Percentiles rank a stretch among this genome's conserved stretches.
These are phyloP conservation scores for Mitosporidium daphniae DNA, from an alignment of 371 early-diverging fungal genomes.

Conservation along the genomic window DNA sequence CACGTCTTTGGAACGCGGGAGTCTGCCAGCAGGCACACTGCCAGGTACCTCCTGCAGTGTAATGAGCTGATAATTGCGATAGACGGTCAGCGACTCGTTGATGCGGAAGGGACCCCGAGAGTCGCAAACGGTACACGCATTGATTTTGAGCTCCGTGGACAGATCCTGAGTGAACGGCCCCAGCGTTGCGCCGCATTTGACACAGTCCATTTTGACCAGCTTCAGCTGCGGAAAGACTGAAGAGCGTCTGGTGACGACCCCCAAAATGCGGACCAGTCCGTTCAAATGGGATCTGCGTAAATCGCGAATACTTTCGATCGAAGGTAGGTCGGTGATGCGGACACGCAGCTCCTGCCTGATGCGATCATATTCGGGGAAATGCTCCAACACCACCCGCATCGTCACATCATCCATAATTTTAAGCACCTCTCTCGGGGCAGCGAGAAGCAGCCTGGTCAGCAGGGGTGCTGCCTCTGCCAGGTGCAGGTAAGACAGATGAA, in stretches of 20 bases:
- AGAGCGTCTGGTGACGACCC: constrained; percentile 78
- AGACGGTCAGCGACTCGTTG: constrained; percentile 40
- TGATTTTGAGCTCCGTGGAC: constrained; percentile 36
- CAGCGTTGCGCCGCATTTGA: constrained; percentile 57
- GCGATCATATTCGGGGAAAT: constrained; percentile 64
- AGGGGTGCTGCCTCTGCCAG: constrained; percentile 26
- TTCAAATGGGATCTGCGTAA: constrained; percentile 56
- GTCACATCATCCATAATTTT: constrained; percentile 70
- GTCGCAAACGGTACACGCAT: constrained; percentile 67
- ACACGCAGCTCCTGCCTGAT: constrained; percentile 57
- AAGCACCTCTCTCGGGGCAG: constrained; percentile 44
- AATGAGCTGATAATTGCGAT: constrained; percentile 86
- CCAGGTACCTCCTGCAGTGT: constrained; percentile 93
- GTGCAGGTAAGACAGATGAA: constrained; percentile 51
- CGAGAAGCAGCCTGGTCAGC: constrained; percentile 42
- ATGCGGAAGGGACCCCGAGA: constrained; percentile 59
- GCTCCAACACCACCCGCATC: constrained; percentile 36
- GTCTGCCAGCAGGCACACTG: constrained; percentile 71
- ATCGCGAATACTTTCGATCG: constrained; percentile 41
- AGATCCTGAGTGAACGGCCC: constrained; percentile 81
- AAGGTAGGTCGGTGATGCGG: constrained; percentile 59
- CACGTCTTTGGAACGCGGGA: constrained; percentile 80
- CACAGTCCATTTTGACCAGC: constrained; percentile 81
- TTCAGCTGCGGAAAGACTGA: constrained; percentile 82
- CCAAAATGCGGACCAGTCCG: constrained; percentile 54